Conservation (phyloP, 352 stramenopile genomes). For the Globisporangium uncinulatum region DNA sequence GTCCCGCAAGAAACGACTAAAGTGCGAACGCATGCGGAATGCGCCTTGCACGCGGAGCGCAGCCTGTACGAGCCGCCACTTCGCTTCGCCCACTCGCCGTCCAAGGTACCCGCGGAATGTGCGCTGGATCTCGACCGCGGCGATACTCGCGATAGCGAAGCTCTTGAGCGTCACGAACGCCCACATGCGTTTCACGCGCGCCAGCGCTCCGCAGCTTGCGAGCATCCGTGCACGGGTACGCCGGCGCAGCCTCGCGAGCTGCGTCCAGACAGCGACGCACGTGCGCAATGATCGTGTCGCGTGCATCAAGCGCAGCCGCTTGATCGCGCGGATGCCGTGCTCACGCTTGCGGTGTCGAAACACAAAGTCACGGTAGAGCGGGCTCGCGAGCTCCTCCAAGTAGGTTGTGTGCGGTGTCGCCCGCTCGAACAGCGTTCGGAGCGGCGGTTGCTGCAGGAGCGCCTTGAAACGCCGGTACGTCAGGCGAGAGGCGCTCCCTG, state of each 20-base stretch:
- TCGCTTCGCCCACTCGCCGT: constrained; percentile 23
- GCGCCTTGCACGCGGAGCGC: constrained; percentile 52
- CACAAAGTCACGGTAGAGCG: constrained; percentile 46
- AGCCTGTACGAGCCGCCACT: constrained; percentile 41
- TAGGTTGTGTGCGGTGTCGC: constrained; percentile 38
- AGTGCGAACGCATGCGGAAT: constrained; percentile 60
- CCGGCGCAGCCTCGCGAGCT: constrained; percentile 25
- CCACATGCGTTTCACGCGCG: constrained; percentile 25
- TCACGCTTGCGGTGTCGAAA: constrained; percentile 39
- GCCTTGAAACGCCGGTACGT: constrained; percentile 36
- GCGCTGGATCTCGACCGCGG: constrained; percentile 59
- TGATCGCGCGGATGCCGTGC: constrained; percentile 41
- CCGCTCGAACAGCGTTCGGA: constrained; percentile 36
- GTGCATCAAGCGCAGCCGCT: constrained; percentile 45
- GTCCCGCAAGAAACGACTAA: constrained; percentile 34
- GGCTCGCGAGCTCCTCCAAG: constrained; percentile 49
- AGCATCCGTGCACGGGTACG: constrained; percentile 25
- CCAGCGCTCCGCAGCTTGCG: constrained; percentile 22
- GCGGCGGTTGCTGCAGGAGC: constrained; percentile 32
- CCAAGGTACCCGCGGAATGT: constrained; percentile 43
- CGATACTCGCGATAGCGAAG: constrained; percentile 38
- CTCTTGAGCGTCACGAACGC: constrained; percentile 37
- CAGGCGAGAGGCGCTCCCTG: constrained; percentile 29
- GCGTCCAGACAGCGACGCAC: constrained; percentile 37
- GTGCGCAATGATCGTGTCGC: constrained; percentile 30